phyloP scores from a whole-genome alignment of 164 flowering plant genomes.

The Hamamelis virginiana region DNA sequence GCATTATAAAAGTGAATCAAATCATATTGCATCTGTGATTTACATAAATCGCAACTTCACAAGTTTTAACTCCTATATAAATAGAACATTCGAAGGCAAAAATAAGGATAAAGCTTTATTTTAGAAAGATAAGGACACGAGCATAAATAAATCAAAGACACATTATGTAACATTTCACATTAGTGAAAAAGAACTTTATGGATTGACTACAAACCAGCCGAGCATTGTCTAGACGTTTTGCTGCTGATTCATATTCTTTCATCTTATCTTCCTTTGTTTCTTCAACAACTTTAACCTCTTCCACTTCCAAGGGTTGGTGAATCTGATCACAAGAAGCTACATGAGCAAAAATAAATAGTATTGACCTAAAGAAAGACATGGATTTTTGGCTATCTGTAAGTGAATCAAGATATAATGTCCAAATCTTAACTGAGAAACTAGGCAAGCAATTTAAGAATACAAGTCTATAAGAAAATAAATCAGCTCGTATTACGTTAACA shows the following conservation, averaged over 20 bases:
- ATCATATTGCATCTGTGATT: too few species aligned
- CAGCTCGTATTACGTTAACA: neutral
- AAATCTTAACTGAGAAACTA: neutral
- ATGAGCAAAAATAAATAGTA: neutral
- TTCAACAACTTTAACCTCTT: constrained; percentile 59
- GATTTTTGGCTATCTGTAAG: neutral
- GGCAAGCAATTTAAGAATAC: neutral
- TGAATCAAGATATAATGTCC: neutral
- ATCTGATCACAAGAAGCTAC: constrained; percentile 42
- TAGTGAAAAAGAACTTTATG: constrained; percentile 1
- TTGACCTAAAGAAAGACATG: neutral
- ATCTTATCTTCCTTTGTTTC: constrained; percentile 52
- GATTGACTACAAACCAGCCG: constrained; percentile 49
- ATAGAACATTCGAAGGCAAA: too few species aligned
- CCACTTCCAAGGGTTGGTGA: constrained; percentile 64
- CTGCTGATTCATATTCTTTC: constrained; percentile 79
- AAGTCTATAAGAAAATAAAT: neutral
- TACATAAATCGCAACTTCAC: too few species aligned
- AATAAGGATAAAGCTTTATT: neutral
- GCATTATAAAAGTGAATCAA: too few species aligned
- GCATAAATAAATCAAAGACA: neutral
- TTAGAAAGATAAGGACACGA: neutral
- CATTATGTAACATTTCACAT: neutral
- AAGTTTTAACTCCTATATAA: too few species aligned
- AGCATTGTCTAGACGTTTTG: constrained; percentile 64